These are phyloP conservation scores for Kalmanozyma brasiliensis DNA, from an alignment of 1,284 basidiomycete species.

Conservation along the genomic window DNA sequence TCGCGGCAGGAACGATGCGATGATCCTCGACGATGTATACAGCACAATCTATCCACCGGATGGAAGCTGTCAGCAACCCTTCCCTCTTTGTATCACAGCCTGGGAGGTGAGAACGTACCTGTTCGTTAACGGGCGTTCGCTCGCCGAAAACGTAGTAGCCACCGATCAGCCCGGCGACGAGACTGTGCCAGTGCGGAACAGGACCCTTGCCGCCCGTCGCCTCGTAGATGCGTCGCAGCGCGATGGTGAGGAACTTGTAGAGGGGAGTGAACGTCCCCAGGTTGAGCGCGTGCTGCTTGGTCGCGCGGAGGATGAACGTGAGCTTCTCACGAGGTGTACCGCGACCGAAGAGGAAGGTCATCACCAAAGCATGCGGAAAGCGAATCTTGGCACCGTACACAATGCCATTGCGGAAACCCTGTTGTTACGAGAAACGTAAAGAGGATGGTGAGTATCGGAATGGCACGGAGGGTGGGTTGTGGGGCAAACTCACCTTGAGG, in stretches of 20 bases:
- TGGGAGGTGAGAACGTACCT: conserved; percentile 73
- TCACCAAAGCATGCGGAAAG: conserved; percentile 97
- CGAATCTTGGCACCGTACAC: conserved; percentile 93
- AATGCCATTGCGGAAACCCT: conserved; percentile 86
- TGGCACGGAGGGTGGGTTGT: not conserved
- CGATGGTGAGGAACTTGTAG: conserved; percentile 86
- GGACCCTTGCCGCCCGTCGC: conserved; percentile 76
- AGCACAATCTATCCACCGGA: conserved; percentile 86
- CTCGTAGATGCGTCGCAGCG: conserved; percentile 81
- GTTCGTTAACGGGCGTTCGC: conserved; percentile 95
- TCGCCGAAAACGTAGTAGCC: conserved; percentile 95
- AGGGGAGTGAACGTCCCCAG: conserved; percentile 92
- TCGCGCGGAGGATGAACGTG: conserved; percentile 82
- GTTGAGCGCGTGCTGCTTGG: conserved; percentile 86
- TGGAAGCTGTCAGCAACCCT: conserved; percentile 6
- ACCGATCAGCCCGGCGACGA: conserved; percentile 89
- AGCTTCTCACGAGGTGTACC: conserved; percentile 71
- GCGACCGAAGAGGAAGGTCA: conserved; percentile 86
- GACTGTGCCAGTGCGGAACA: conserved; percentile 77
- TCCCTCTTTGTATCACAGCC: not conserved
- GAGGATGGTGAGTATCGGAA: not conserved
- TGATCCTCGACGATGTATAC: conserved; percentile 71
- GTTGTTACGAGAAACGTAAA: not conserved
- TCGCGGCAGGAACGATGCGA: conserved; percentile 63
- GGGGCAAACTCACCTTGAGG: conserved; percentile 75